Base-by-base conservation (phyloP, 257 asterid species). In the Solanum etuberosum region DNA sequence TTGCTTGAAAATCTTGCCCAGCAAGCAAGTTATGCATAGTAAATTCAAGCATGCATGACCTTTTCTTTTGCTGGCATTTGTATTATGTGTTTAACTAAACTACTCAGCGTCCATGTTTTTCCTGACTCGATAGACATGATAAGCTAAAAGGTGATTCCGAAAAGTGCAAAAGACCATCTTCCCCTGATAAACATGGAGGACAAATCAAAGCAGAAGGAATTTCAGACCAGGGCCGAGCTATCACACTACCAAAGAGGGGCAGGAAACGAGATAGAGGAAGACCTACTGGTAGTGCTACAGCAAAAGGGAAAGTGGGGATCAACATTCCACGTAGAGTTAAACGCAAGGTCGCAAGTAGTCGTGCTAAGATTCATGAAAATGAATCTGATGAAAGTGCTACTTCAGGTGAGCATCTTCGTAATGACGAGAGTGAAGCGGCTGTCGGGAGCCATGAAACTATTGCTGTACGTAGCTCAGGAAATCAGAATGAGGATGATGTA, bases 311-410 rank as follows among this genome's bases (percentile, higher is more conserved):
- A 88, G 43, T 91, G 54, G 89, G 48, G 42, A 87, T 90, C 86
- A 91, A 86, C 46, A 90, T 78, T 73, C 90, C 95, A 25, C 90
- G 92, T 65, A 93, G 93, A 88, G 87, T 89, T 42, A 90, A 94
- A 84, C 85, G 93, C 46, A 93, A 94, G 67, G 86, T 51, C 4
- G 93, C 92, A 65, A 91, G 90, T 89, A 94, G 90, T 85, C 92
- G 94, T 27, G 96, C 95, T 80, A 95, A 93, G 91, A 93, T 96
- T 80, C 25, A 42, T 85, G 98, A 91, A 86, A 84, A 88, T 82
- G 95, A 93, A 90, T 93, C 97, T 21, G 97, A 93, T 89, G 86
- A 92, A 65, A 86, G 43, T 87, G 89, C 89, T 76, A 86, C 93
- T 77, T 85, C 89, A 37, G 88, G 84, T 29, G 90, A 87, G 37